Evolutionary conservation across 192 early-diverging fungal genomes (phyloP).

Genomic region (Powellomyces hirtus): DNA sequence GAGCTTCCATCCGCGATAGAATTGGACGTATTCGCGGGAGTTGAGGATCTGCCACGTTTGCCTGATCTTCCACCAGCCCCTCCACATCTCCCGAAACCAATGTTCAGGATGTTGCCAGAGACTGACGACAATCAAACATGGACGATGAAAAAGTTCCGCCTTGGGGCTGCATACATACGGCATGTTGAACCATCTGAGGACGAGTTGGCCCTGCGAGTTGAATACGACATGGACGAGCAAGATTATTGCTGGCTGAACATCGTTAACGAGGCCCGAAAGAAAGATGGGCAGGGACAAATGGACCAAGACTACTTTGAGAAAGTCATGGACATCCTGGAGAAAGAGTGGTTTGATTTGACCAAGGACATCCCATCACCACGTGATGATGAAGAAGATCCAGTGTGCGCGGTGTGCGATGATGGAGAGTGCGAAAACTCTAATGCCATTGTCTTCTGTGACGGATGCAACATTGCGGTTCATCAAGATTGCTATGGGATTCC

Average conservation of each 20-base stretch:
- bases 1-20: no score
- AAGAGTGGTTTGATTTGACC: slow-evolving; percentile 94
- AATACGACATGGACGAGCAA: slow-evolving; percentile 99
- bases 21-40: neutral
- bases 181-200: slow-evolving; percentile 46
- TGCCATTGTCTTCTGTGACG: slow-evolving; percentile 99
- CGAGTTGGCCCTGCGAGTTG: slow-evolving; percentile 56
- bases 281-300: slow-evolving; percentile 50
- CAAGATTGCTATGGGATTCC: slow-evolving; percentile 99
- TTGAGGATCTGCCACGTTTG: neutral
- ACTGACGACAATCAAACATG: neutral
- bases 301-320: slow-evolving; percentile 72
- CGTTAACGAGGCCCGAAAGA: slow-evolving; percentile 64
- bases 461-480: slow-evolving; percentile 98
- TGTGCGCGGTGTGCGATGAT: slow-evolving; percentile 94
- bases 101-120: slow-evolving; percentile 7
- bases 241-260: slow-evolving; percentile 73
- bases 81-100: slow-evolving; percentile 1
- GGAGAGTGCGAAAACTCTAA: slow-evolving; percentile 99
- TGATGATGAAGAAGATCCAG: slow-evolving; percentile 65
- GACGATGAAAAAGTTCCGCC: neutral
- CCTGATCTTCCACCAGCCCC: slow-evolving; percentile 28
- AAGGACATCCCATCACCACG: slow-evolving; percentile 77
- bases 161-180: slow-evolving; percentile 15
- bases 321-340: slow-evolving; percentile 88